Conservation (phyloP, 176 grass and related monocot genomes). For the Eragrostis nindensis region DNA sequence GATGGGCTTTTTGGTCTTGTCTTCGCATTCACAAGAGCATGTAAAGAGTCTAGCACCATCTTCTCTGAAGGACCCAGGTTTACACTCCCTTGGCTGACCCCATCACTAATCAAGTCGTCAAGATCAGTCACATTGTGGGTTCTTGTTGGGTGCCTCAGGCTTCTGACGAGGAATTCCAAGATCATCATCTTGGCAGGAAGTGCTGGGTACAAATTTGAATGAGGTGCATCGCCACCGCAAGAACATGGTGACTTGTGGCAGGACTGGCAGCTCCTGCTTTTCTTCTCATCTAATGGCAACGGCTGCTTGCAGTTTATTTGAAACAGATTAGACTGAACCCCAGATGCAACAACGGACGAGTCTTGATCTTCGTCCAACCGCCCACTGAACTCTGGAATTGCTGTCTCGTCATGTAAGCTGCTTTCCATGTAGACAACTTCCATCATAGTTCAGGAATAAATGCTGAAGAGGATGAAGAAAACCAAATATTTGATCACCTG, state of each 20-base stretch:
- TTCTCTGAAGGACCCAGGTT: conserved; percentile 54
- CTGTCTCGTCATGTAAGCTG: conserved; percentile 6
- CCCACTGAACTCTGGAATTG: conserved; percentile 53
- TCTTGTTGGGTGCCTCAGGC: conserved; percentile 64
- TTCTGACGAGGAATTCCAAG: conserved; percentile 66
- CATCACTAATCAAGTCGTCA: conserved; percentile 53
- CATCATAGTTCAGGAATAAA: not conserved
- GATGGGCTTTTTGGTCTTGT: conserved; percentile 39
- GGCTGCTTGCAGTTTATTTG: conserved; percentile 38
- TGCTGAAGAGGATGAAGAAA: not conserved
- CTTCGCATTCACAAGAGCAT: conserved; percentile 56
- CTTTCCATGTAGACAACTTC: conserved; percentile 47
- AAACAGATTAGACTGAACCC: conserved; percentile 25
- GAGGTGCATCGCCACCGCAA: conserved; percentile 20
- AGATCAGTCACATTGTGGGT: conserved; percentile 64
- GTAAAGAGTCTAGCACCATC: conserved; percentile 64
- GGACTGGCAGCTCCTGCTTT: conserved; percentile 38
- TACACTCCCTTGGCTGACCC: conserved; percentile 40
- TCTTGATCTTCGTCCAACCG: conserved; percentile 30
- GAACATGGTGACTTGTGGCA: conserved; percentile 38
- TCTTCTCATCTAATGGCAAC: conserved; percentile 44
- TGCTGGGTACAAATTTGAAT: conserved; percentile 25
- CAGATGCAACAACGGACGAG: conserved; percentile 13
- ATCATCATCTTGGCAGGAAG: conserved; percentile 62
- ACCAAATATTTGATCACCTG: conserved; percentile 34